These are phyloP conservation scores for Lyophyllum shimeji DNA, from an alignment of 768 basidiomycete genomes.

Conservation along the genomic window DNA sequence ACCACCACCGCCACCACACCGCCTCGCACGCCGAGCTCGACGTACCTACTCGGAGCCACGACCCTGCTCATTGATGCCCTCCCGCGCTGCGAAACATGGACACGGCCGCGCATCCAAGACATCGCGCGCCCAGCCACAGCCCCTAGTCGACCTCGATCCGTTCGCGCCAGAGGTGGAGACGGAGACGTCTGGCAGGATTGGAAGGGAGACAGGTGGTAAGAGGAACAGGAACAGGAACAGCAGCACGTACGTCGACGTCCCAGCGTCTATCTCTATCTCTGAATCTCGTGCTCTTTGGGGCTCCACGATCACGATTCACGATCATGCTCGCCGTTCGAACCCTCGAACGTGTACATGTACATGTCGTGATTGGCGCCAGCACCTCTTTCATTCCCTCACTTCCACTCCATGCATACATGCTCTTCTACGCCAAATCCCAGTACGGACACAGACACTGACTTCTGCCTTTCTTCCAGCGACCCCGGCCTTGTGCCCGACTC, in stretches of 20 bases:
- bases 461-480: background rate
- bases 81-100: conserved; percentile 4
- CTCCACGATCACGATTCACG: background rate
- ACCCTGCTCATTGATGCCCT: conserved; percentile 6
- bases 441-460: background rate
- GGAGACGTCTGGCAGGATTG: background rate
- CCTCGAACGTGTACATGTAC: too few species aligned
- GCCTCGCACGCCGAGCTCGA: background rate
- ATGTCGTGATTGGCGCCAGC: too few species aligned
- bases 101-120: background rate
- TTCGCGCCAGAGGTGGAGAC: background rate
- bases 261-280: too few species aligned
- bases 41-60: background rate
- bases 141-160: background rate
- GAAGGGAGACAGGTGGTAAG: background rate
- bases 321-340: background rate
- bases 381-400: too few species aligned
- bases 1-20: background rate
- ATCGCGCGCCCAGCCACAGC: background rate
- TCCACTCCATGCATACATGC: background rate
- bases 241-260: too few species aligned
- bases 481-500: background rate
- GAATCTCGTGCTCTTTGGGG: too few species aligned
- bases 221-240: background rate
- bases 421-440: background rate